A percentile compares a stretch with the other conserved stretches of the same genome.
Evolutionary conservation across 768 basidiomycete genomes (phyloP).

Genomic region (Pleurotus citrinopileatus): DNA sequence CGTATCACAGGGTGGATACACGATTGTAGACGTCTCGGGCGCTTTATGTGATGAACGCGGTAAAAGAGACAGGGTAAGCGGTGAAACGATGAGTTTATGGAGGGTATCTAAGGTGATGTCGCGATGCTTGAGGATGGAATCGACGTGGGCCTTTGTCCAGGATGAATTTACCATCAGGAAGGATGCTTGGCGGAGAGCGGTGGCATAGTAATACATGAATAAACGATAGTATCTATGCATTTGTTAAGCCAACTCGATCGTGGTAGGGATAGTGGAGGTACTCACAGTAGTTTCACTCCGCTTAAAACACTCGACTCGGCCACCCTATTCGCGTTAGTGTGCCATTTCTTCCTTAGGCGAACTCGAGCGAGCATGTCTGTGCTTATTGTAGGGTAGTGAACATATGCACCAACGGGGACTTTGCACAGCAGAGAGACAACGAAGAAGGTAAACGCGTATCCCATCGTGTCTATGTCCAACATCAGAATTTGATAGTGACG

Average conservation of each 20-base stretch:
- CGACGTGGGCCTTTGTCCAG: constrained; percentile 88
- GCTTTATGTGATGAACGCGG: constrained; percentile 16
- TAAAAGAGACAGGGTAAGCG: constrained; percentile 35
- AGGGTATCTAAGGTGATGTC: constrained; percentile 47
- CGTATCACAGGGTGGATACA: constrained; percentile 94
- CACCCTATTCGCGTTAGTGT: constrained; percentile 60
- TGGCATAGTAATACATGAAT: constrained; percentile 81
- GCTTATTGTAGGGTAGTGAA: constrained; percentile 96
- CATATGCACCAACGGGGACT: constrained; percentile 83
- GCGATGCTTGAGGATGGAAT: constrained; percentile 61
- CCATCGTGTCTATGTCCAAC: constrained; percentile 96
- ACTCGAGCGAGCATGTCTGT: constrained; percentile 91
- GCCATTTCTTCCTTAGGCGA: constrained; percentile 47
- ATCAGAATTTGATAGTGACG: too few relatives aligned
- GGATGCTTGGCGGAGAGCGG: constrained; percentile 66
- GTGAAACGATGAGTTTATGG: constrained; percentile 31
- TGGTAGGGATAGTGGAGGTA: too few relatives aligned
- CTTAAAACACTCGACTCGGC: constrained; percentile 56
- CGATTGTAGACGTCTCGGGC: constrained; percentile 39
- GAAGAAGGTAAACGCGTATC: constrained; percentile 93
- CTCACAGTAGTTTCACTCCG: constrained; percentile 61
- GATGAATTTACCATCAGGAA: constrained; percentile 94
- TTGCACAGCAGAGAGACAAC: constrained; percentile 60
- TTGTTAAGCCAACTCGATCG: too few relatives aligned
- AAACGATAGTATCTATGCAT: constrained; percentile 77